Percentiles rank a stretch among this genome's conserved stretches.
phyloP scores from a whole-genome alignment of 139 green algal genomes.

The Chlamydomonas sphaeroides region DNA sequence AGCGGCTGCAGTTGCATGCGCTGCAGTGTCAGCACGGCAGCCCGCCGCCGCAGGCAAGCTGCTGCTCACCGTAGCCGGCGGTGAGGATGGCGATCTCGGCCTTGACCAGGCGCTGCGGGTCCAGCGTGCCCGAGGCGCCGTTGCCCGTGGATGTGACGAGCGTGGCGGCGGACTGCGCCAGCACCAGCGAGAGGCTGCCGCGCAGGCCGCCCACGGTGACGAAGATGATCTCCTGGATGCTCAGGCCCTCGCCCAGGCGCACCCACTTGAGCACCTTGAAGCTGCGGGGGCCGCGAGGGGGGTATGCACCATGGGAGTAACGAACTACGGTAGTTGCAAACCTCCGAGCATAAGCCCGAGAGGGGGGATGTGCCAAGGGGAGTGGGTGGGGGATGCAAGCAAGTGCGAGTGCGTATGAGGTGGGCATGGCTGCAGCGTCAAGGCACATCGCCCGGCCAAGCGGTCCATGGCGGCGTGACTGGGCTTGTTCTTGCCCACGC shows the following conservation, averaged over 20 bases:
- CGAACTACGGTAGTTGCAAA: no score
- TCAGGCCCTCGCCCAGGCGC: slow-evolving; percentile 19
- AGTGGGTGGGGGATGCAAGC: no score
- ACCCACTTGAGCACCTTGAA: slow-evolving; percentile 41
- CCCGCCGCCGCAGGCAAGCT: background rate
- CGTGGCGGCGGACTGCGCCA: slow-evolving; percentile 51
- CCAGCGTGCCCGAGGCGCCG: background rate
- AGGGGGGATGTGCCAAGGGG: no score
- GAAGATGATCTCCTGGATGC: slow-evolving; percentile 71
- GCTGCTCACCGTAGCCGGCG: slow-evolving; percentile 59
- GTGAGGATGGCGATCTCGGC: slow-evolving; percentile 77
- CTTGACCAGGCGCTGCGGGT: slow-evolving; percentile 39
- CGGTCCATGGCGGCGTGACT: no score
- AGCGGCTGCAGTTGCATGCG: no score
- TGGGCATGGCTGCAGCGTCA: no score
- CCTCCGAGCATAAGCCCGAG: no score
- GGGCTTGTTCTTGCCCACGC: no score
- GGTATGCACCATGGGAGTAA: no score
- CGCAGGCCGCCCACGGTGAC: slow-evolving; percentile 70
- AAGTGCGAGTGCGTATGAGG: no score
- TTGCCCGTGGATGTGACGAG: background rate
- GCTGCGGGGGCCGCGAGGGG: no score
- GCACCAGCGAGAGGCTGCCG: slow-evolving; percentile 86
- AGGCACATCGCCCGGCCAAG: no score
- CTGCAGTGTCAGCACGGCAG: background rate